Evolutionary conservation across 805 yeast genomes (phyloP), one percentile per base, ranked within the genome.

Genomic region (Nakazawaea molendinolei): DNA sequence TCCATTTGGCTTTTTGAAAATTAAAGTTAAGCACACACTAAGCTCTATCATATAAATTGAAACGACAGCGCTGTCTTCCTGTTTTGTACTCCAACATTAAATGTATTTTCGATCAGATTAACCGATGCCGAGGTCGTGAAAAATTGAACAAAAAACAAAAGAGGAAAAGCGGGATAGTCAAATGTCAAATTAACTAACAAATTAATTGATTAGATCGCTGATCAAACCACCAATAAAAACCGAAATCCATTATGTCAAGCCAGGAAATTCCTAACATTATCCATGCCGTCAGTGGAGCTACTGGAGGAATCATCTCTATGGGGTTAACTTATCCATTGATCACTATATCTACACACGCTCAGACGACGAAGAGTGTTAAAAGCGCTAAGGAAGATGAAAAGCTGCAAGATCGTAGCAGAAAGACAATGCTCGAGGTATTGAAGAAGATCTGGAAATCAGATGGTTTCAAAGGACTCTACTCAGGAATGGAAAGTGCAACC

Each of bases 281-380:
- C 10, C 96, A 89, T 53, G 96, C 96, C n/a, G 58, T 89, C 8
- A 83, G 95, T 5, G 97, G 97, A 8, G 95, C 95, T 23, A 80
- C 89, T 5, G 95, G 95, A 19, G 97, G 97, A 10, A 87, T 90
- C 16, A 69, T 86, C 20, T 74, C 95, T 3, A 82, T 86, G 80
- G 71, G 80, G 0, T 77, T 86, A 26, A 89, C 97, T 0, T 89
- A 89, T 53, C 97, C 97, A 1, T 64, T 89, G 48, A 86, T 86
- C 41, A 83, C 95, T 1, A 61, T 87, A 39, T 81, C 95, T 2
- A 87, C 96, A 0, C 71, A 85, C 36, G 94, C 95, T 4, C 97
- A 89, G 55, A 82, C 90, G n/a, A 69, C 65, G 44, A 55, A 51
- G 52, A 39, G 47, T 42, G 28, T 38, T 14, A 22, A 45, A 26